Evolutionary conservation across 805 yeast genomes (phyloP).

Genomic region (Maudiozyma serrabonitensis): DNA sequence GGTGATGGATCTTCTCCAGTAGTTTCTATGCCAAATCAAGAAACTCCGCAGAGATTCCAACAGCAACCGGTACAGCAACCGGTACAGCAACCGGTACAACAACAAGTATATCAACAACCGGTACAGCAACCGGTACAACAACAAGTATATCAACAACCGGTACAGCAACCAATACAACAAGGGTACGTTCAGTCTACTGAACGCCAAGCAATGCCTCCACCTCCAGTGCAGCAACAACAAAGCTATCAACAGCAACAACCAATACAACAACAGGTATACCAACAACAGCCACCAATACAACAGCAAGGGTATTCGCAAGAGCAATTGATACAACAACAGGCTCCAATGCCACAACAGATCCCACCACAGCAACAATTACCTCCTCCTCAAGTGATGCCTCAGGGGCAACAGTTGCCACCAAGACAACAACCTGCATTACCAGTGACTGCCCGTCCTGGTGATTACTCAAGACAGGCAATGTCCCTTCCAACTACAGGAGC

Average conservation of each 20-base stretch:
- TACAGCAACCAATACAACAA: constrained; percentile 1
- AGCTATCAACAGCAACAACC: constrained; percentile 8
- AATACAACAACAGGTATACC: constrained; percentile 5
- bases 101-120: constrained; percentile 6
- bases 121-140: constrained; percentile 9
- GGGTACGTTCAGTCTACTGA: background rate
- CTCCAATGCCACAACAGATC: background rate
- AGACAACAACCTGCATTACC: background rate
- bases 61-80: constrained; percentile 2
- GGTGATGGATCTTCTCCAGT: constrained; percentile 2
- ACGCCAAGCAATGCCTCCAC: constrained; percentile 3
- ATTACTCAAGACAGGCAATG: background rate
- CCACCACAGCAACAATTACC: background rate
- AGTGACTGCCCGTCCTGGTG: background rate
- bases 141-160: constrained; percentile 5
- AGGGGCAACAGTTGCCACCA: constrained; percentile 2
- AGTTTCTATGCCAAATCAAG: background rate
- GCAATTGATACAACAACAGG: background rate
- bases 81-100: constrained; percentile 4
- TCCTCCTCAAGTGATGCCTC: background rate
- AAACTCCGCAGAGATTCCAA: background rate
- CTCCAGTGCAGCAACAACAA: constrained; percentile 4
- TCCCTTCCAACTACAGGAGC: background rate
- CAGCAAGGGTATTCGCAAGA: constrained; percentile 2
- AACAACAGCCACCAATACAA: constrained; percentile 7